phyloP scores from a whole-genome alignment of 2,329 filamentous ascomycete species.

The Fusarium luffae region DNA sequence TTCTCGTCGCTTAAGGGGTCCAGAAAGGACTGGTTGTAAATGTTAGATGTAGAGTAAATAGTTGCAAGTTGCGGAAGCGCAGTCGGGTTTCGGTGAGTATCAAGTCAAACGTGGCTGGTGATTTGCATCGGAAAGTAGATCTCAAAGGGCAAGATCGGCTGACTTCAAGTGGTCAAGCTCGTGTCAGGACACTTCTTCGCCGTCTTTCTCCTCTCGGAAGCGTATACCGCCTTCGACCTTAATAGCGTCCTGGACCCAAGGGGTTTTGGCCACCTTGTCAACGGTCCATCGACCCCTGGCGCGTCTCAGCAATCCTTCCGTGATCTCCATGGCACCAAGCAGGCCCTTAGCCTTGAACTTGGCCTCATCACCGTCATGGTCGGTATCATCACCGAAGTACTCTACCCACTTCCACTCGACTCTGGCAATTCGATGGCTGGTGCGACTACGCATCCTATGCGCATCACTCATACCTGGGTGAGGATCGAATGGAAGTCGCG shows the following conservation, averaged over 20 bases:
- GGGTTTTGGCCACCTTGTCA: constrained; percentile 74
- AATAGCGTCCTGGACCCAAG: constrained; percentile 83
- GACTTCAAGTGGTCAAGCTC: background rate
- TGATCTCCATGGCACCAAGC: constrained; percentile 80
- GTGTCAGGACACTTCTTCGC: constrained; percentile 59
- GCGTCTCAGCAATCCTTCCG: constrained; percentile 86
- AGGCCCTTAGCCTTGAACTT: constrained; percentile 73
- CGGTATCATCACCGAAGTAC: constrained; percentile 84
- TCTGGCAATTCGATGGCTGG: constrained; percentile 92
- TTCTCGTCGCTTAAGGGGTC: constrained; percentile 10
- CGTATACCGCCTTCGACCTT: constrained; percentile 70
- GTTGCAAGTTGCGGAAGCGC: background rate
- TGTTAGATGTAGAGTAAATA: constrained; percentile 18
- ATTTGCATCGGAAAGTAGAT: constrained; percentile 5
- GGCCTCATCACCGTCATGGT: constrained; percentile 76
- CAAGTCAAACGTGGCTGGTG: constrained; percentile 3
- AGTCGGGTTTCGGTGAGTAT: background rate
- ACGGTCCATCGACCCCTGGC: constrained; percentile 82
- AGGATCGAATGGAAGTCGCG: constrained; percentile 92
- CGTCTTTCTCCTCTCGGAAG: constrained; percentile 69
- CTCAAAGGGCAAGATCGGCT: background rate
- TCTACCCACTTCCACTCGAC: constrained; percentile 96
- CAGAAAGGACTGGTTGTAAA: constrained; percentile 15
- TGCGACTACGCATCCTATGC: constrained; percentile 80
- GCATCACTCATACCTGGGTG: constrained; percentile 82